Evolutionary conservation across 2,329 filamentous ascomycete genomes (phyloP), one percentile per base, ranked within the genome.

Genomic region (Hymenoscyphus albidus): DNA sequence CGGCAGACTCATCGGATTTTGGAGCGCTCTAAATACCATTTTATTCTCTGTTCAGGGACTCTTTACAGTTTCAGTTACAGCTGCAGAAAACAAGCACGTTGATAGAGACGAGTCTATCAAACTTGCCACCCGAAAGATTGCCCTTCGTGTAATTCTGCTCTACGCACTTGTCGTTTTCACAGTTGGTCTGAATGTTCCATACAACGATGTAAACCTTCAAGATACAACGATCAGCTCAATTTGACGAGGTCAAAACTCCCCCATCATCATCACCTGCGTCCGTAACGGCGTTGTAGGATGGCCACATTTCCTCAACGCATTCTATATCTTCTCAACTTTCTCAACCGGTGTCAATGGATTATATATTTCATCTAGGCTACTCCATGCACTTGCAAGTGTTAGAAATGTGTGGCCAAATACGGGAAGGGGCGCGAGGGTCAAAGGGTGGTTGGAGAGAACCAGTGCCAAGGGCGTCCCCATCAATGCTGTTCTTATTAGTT

Each of bases 291-390:
- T 80, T 31, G 70, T 72, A 1, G 72, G 71, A 5, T 75, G 75
- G 68, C 78, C 79, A 1, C 75, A 76, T 58, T 75, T 81, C 61
- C 76, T 80, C 69, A 80, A 80, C 61, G 78, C 76, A 2, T 78
- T 81, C 64, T 80, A 78, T 70, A 75, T 81, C 42, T 80, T 81
- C 68, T 79, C 78, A 0, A 78, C 79, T 1, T 76, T 76, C 40
- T 77, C 78, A 1, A 76, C 76, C 13, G 79, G 76, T 1, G 76
- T 80, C 62, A 80, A 79, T 65, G 74, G 76, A 10, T 72, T 80
- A 32, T 81, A 80, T 69, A 75, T 77, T 54, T 76, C 78, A 18
- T 79, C 77, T 16, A 73, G 79, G 60, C 70, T 79, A 6, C 70
- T 81, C 18, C 79, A 81, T 71, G 78, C 79, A 1, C 72, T 81